Evolutionary conservation across 306 rosid species (phyloP), one percentile per base, ranked within the genome.

Genomic region (Acacia confusa): DNA sequence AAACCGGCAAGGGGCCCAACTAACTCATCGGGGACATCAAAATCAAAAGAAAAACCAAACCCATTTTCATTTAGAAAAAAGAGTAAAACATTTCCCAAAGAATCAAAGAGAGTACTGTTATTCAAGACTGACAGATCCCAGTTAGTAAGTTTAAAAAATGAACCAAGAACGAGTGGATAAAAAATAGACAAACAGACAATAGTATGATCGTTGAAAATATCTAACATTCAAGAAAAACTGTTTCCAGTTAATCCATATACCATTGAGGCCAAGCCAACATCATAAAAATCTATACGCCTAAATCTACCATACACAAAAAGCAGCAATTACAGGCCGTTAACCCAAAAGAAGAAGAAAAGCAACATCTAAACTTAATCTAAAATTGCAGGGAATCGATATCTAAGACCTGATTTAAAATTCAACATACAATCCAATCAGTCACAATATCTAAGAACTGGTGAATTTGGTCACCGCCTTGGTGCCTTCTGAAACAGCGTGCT

Each of bases 391-490:
- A 84, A 75, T n/a, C 6, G 28, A 72, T 5, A 8, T 20, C 78
- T 22, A 70, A 68, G 47, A 25, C 41, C 19, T 9, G 16, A 28
- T 19, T 15, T 4, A 3, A 4, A 12, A 1, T 2, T 50, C 55
- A 45, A n/a, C 67, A 67, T 6, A 58, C 75, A n/a, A 48, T 9
- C 17, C 44, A 50, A 27, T 28, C 15, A 34, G 0, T 11, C 66
- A 22, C 38, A 6, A 34, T 11, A 53, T 1, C 79, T 76, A 88
- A 78, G 94, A 87, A 6, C 90, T 92, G 0, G 90, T 90, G 7
- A 92, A 92, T 79, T 92, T 92, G 9, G 97, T 92, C 0, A 92
- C 97, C 0, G 97, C 97, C 85, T 92, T 92, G 12, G 97, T 92
- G 1, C 97, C 97, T 60, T 92, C 94, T 0, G 97, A 92, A 0